Evolutionary conservation across 1,139 yeast genomes (phyloP).

Genomic region (Zhuliangozyma parablackwelliae): DNA sequence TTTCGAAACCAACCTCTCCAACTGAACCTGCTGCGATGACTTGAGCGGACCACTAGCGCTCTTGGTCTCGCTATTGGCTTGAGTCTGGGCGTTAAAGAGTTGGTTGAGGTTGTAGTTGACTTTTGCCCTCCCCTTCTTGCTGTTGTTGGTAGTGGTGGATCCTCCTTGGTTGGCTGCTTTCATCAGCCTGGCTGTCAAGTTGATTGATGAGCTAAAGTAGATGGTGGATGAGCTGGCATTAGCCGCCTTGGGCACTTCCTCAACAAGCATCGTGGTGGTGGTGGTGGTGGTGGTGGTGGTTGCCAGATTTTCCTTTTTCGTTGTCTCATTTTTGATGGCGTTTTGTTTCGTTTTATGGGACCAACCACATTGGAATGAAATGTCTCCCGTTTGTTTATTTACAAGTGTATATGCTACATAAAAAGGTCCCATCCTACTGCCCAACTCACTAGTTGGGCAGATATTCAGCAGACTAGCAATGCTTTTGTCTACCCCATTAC

Average conservation of each 20-base stretch:
- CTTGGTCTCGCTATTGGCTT: slow-evolving; percentile 19
- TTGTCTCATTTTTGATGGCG: too few species aligned
- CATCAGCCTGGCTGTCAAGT: slow-evolving; percentile 38
- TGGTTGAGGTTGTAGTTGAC: slow-evolving; percentile 44
- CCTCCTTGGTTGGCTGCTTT: slow-evolving; percentile 3
- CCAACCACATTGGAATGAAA: too few species aligned
- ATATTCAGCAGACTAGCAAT: too few species aligned
- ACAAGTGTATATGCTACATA: too few species aligned
- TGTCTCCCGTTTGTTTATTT: too few species aligned
- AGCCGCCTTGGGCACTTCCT: slow-evolving; percentile 39
- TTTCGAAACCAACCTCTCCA: slow-evolving; percentile 37
- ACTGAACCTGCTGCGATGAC: slow-evolving; percentile 41
- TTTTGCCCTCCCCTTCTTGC: slow-evolving; percentile 30
- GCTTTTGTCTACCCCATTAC: not conserved
- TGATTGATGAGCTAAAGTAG: slow-evolving; percentile 43
- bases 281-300: too few species aligned
- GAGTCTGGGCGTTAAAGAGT: slow-evolving; percentile 44
- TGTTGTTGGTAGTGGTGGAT: slow-evolving; percentile 8
- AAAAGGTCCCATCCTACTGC: too few species aligned
- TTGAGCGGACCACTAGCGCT: slow-evolving; percentile 31
- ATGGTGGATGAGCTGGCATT: slow-evolving; percentile 34
- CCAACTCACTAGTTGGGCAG: too few species aligned
- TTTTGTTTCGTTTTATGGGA: too few species aligned
- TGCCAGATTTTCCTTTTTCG: too few species aligned
- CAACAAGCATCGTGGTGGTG: slow-evolving; percentile 35